Evolutionary conservation across 1,284 basidiomycete species (phyloP).

Genomic region (Mrakiaceae sp.): DNA sequence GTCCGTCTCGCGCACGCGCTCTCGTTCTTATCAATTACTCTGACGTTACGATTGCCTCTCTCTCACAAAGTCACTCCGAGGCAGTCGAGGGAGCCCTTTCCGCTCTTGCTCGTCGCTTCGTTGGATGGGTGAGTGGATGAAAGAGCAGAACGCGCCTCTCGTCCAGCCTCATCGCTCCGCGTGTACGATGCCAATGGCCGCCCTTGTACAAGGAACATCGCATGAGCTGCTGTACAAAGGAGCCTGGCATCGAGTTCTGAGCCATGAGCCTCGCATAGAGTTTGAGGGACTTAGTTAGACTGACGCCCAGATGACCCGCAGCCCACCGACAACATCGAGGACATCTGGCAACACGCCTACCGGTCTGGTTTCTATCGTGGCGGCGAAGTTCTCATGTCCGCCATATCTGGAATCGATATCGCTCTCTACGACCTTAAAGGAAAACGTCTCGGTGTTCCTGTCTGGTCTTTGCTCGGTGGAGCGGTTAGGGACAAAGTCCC

Average conservation of each 20-base stretch:
- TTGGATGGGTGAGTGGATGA: too few relatives aligned
- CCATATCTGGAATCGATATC: slow-evolving; percentile 23
- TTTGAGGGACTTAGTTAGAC: too few relatives aligned
- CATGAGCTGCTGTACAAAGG: too few relatives aligned
- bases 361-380: slow-evolving; percentile 23
- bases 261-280: too few relatives aligned
- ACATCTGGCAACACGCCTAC: slow-evolving; percentile 22
- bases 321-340: slow-evolving; percentile 21
- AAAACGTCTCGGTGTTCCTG: slow-evolving; percentile 59
- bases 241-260: too few relatives aligned
- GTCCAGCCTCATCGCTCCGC: too few relatives aligned
- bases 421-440: slow-evolving; percentile 57
- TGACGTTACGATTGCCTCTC: neutral
- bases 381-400: slow-evolving; percentile 21
- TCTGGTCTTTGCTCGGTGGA: slow-evolving; percentile 53
- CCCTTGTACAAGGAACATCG: too few relatives aligned
- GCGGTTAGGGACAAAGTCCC: slow-evolving; percentile 41
- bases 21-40: neutral
- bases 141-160: too few relatives aligned
- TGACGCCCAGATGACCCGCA: neutral
- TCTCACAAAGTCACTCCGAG: slow-evolving; percentile 43
- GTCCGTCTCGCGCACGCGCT: too few relatives aligned
- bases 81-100: slow-evolving; percentile 57
- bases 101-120: too few relatives aligned
- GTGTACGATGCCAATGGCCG: too few relatives aligned